Conservation (phyloP, 2,329 filamentous ascomycete genomes). For the Epichloe glyceriae region DNA sequence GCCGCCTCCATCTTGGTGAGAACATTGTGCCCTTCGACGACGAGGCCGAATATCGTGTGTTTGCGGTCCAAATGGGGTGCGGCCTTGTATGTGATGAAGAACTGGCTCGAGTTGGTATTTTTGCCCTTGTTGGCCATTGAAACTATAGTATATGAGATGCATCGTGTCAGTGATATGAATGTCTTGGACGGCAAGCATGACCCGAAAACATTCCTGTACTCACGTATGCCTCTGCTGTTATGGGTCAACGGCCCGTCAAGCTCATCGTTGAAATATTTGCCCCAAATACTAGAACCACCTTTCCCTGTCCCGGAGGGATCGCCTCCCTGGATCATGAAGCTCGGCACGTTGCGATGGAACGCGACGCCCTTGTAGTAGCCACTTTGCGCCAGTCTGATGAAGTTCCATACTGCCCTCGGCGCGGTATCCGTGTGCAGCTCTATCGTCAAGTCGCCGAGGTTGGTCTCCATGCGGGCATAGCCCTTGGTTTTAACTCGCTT, state of each 20-base stretch:
- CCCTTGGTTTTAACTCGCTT: conserved; percentile 80
- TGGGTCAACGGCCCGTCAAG: conserved; percentile 84
- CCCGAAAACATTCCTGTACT: conserved; percentile 5
- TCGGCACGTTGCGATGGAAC: conserved; percentile 89
- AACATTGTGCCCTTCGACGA: conserved; percentile 63
- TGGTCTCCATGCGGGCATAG: conserved; percentile 83
- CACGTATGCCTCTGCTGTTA: conserved; percentile 55
- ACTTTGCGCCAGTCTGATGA: conserved; percentile 72
- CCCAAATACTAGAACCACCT: conserved; percentile 86
- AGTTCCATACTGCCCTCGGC: conserved; percentile 94
- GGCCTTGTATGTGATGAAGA: conserved; percentile 81
- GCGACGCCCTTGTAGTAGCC: conserved; percentile 76
- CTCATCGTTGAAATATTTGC: conserved; percentile 87
- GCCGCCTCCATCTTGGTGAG: conserved; percentile 66
- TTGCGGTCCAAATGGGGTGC: conserved; percentile 83
- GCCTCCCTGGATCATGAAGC: conserved; percentile 97
- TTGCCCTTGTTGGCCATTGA: conserved; percentile 99
- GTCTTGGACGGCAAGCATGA: not conserved
- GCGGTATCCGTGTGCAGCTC: conserved; percentile 86
- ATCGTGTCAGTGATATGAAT: not conserved
- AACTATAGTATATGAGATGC: conserved; percentile 12
- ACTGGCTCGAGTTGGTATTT: conserved; percentile 92
- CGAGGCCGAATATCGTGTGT: conserved; percentile 88
- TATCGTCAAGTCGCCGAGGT: conserved; percentile 69
- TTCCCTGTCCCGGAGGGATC: conserved; percentile 86